Evolutionary conservation across 1,139 yeast genomes (phyloP).

Genomic region (Pichia sp.): DNA sequence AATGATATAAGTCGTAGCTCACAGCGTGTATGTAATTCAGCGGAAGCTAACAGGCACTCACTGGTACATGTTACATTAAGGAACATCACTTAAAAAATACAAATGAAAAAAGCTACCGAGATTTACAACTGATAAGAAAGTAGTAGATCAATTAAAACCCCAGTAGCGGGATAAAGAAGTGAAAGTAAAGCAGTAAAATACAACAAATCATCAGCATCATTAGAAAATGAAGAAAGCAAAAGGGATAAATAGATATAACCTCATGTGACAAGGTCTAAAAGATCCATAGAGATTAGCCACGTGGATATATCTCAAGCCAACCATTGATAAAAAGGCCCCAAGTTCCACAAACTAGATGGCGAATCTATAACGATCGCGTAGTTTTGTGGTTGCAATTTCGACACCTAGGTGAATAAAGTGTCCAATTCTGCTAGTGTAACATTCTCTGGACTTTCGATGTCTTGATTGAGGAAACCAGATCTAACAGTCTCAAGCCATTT

Average conservation of each 20-base stretch:
- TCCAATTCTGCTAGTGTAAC: conserved; percentile 68
- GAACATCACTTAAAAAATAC: no score
- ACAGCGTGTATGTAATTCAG: no score
- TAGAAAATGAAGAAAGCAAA: conserved; percentile 2
- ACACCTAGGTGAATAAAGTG: conserved; percentile 42
- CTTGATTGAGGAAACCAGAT: conserved; percentile 67
- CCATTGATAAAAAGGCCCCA: conserved; percentile 6
- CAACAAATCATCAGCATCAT: conserved; percentile 10
- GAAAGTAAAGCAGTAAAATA: conserved; percentile 14
- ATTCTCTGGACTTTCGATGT: conserved; percentile 72
- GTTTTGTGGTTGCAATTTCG: neutral
- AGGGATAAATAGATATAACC: conserved; percentile 1
- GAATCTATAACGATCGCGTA: neutral
- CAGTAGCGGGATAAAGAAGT: no score
- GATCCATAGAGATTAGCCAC: no score
- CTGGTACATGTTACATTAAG: no score
- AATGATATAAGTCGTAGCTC: no score
- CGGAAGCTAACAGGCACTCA: no score
- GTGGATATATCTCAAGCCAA: conserved; percentile 5
- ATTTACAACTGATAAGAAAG: no score
- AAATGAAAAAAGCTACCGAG: no score
- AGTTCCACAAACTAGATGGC: conserved; percentile 3
- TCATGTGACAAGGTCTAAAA: conserved; percentile 1
- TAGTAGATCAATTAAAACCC: no score
- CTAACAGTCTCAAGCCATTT: conserved; percentile 68